Conservation (phyloP, 352 stramenopile genomes). For the Globisporangium heterothallicum region DNA sequence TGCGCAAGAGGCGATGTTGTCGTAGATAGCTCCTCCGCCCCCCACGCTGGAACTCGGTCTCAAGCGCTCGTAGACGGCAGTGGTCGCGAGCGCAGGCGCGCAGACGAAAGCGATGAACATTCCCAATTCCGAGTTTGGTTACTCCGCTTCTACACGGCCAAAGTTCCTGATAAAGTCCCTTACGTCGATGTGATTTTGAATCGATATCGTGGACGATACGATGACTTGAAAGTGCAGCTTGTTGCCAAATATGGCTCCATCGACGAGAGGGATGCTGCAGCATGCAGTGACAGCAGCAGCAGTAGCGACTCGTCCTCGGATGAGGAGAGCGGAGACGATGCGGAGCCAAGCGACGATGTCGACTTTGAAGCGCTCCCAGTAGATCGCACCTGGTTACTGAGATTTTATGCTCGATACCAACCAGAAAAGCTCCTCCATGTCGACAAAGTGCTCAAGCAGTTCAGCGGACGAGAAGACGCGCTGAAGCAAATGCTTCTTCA, state of each 20-base stretch:
- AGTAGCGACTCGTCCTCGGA: conserved; percentile 16
- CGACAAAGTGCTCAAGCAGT: conserved; percentile 52
- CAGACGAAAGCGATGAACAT: conserved; percentile 24
- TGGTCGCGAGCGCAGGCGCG: conserved; percentile 7
- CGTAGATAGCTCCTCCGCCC: not conserved
- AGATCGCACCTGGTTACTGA: conserved; percentile 42
- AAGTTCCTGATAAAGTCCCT: conserved; percentile 38
- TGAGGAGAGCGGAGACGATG: conserved; percentile 5
- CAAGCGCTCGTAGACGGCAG: not conserved
- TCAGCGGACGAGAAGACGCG: conserved; percentile 52
- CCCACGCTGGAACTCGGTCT: not conserved
- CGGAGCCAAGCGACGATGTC: not conserved
- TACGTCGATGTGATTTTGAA: conserved; percentile 58
- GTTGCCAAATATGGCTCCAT: conserved; percentile 41
- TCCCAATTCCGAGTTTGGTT: conserved; percentile 37
- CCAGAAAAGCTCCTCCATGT: conserved; percentile 41
- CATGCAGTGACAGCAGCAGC: not conserved
- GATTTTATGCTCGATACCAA: conserved; percentile 51
- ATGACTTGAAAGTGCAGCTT: conserved; percentile 50
- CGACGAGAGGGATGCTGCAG: not conserved
- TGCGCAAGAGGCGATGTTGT: conserved; percentile 3
- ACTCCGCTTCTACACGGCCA: conserved; percentile 36
- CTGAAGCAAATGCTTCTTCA: conserved; percentile 52
- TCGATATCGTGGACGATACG: conserved; percentile 45
- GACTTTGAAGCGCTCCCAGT: conserved; percentile 21